Evolutionary conservation across 2,329 filamentous ascomycete species (phyloP), one percentile per base, ranked within the genome.

Genomic region (Uncinocarpus reesii): DNA sequence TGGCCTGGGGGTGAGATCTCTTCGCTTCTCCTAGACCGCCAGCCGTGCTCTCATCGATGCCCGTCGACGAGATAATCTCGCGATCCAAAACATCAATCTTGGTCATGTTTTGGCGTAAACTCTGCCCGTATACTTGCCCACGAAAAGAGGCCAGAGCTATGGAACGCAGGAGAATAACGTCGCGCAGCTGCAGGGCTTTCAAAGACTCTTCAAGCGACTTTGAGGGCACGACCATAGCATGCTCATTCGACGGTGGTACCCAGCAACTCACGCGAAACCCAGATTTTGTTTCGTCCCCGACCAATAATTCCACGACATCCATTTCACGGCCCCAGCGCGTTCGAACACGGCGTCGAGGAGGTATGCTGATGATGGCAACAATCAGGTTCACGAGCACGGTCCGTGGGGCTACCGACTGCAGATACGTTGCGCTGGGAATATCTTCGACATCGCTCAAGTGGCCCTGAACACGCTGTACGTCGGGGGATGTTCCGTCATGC

Each of bases 241-340:
- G 31, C 36, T 54, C 38, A 4, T 64, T 58, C 16, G 52, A 47
- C 1, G 70, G 64, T 3, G 74, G 67, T 1, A 94, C 69, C 90
- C 90, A 96, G 62, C 94, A 87, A 2, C 84, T 89, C 48, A 95
- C 73, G 23, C 75, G 79, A 65, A 95, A 94, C 2, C 83, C 84
- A 0, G 85, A 78, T 54, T 75, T 78, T 0, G 88, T 94, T 44
- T 95, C 85, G 62, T 96, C 90, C 4, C 85, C 89, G 1, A 95
- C 79, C 1, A 89, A 71, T 1, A 92, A 65, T 63, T 94, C 87
- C 34, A 90, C 70, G 2, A 94, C 73, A 4, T 84, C 77, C 44
- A 82, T 73, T 36, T 71, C 65, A 51, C 66, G 68, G 46, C 67
- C 71, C 58, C 70, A 71, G 8, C 68, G 65, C 0, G 88, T 86